Evolutionary conservation across 2,329 filamentous ascomycete genomes (phyloP), one percentile per base, ranked within the genome.

Genomic region (Teratosphaeria viscida): DNA sequence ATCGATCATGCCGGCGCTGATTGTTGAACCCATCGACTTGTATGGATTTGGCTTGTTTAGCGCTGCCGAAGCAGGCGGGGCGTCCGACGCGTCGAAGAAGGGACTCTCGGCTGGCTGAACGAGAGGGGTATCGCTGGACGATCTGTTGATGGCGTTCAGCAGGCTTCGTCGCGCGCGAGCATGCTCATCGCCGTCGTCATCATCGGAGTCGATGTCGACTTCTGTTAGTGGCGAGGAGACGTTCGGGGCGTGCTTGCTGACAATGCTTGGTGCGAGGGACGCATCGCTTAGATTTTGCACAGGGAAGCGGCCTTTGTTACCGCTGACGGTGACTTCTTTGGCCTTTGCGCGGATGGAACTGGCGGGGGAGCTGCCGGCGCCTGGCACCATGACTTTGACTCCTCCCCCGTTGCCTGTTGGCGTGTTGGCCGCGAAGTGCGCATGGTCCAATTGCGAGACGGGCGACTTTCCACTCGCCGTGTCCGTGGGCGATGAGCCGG

Each of bases 241-340:
- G n/a, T 55, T 62, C 39, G 68, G 71, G 12, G 61, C 59, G 62
- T 68, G 63, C 54, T 63, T 57, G 64, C 61, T 58, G 53, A 56
- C 58, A 55, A 58, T 65, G 56, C 64, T 62, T 49, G 63, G 49
- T 16, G 59, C 39, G 16, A 52, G 60, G 23, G 65, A 66, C 2
- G 64, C 62, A 37, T 69, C 64, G 61, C 66, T 64, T 23, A 59
- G 55, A 55, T 68, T 62, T 11, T 66, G 62, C 16, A 72, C 63
- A 3, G 70, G 67, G 57, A 70, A 69, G 19, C 70, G 65, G 56
- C 67, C 67, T 59, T 71, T 71, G 60, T 61, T 57, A 35, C 71
- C 74, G 27, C 53, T 26, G 56, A 80, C 75, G 53, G 74, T 78
- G 57, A 80, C 71, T 10, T 77, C 73, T 56, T 72, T 75, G n/a